phyloP scores from a whole-genome alignment of 75 land plant species.

The Selaginella tamariscina region DNA sequence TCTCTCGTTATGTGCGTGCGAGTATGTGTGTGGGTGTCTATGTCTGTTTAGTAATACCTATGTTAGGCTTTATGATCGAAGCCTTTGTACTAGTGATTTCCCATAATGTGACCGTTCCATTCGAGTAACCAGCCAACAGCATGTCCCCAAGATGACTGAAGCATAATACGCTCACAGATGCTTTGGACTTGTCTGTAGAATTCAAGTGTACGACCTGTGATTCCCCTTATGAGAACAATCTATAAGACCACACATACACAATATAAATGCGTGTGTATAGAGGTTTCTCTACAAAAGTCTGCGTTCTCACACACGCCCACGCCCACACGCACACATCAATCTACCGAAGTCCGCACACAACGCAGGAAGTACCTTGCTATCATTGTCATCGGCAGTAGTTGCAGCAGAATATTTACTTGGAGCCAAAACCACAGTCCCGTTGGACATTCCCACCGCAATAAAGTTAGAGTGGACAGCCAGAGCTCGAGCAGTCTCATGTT shows the following conservation, averaged over 20 bases:
- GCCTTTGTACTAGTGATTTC: conserved; percentile 61
- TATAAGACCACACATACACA: neutral
- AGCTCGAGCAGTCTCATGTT: conserved; percentile 72
- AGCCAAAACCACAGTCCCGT: conserved; percentile 52
- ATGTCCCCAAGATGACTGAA: conserved; percentile 91
- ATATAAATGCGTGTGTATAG: neutral
- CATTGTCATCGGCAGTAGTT: conserved; percentile 48
- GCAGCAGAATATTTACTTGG: conserved; percentile 68
- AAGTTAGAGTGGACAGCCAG: conserved; percentile 64
- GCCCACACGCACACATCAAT: too few relatives aligned
- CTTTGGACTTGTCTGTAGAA: conserved; percentile 33
- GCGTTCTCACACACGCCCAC: too few relatives aligned
- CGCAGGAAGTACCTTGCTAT: conserved; percentile 41
- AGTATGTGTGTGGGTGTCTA: too few relatives aligned
- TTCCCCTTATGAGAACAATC: neutral
- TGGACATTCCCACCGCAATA: conserved; percentile 84
- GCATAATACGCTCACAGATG: conserved; percentile 72
- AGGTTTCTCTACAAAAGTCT: neutral
- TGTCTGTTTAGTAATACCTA: too few relatives aligned
- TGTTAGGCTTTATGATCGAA: conserved; percentile 37
- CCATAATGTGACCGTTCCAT: conserved; percentile 80
- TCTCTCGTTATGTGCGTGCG: too few relatives aligned
- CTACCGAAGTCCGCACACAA: neutral
- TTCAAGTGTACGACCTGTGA: neutral
- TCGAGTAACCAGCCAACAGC: conserved; percentile 79